A percentile compares a stretch with the other conserved stretches of the same genome.
These are phyloP conservation scores for Citrus sinensis DNA, from an alignment of 345 rosid genomes.

Conservation along the genomic window DVS_A1.0 CM039163.1:41884501-41885000, in stretches of 20 bases:
- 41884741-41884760: slow-evolving; percentile 73
- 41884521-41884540: background rate
- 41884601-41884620: slow-evolving; percentile 96
- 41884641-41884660: slow-evolving; percentile 98
- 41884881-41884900: slow-evolving; percentile 47
- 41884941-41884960: background rate
- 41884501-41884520: background rate
- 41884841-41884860: slow-evolving; percentile 94
- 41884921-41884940: no score
- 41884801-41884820: slow-evolving; percentile 99
- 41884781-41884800: slow-evolving; percentile 99
- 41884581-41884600: slow-evolving; percentile 85
- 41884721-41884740: background rate
- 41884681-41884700: background rate
- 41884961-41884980: background rate
- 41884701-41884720: background rate
- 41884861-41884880: slow-evolving; percentile 77
- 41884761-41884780: slow-evolving; percentile 98
- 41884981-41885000: slow-evolving; percentile 59
- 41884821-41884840: slow-evolving; percentile 96
- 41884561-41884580: slow-evolving; percentile 93
- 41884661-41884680: background rate
- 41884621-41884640: slow-evolving; percentile 96
- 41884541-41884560: slow-evolving; percentile 64
- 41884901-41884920: background rate